Base-by-base conservation (phyloP, 2,329 filamentous ascomycete species). In the Neofusicoccum umdonicola region DNA sequence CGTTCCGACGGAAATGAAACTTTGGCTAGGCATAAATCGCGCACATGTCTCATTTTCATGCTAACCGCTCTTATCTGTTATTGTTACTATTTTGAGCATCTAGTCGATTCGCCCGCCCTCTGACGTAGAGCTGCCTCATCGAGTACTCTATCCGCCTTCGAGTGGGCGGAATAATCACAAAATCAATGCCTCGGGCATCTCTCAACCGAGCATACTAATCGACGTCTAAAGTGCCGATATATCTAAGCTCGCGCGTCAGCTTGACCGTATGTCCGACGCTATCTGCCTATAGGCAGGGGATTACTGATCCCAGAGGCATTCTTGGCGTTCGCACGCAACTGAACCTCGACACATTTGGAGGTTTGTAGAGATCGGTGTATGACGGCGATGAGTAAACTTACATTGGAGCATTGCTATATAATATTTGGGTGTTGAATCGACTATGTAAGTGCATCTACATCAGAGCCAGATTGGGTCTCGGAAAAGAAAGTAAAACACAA, bases 1-100 rank as follows among this genome's bases (percentile, higher is more conserved):
- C 42, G n/a, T 37, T 39, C 56, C 12, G 42, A 48, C 42, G 42
- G 41, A 60, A 60, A 60, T 60, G 56, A 60, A 60, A 47, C 17
- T 39, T 22, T 15, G 42, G 42, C 56, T 47, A 19, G 39, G 42
- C 54, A 60, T 60, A 47, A 60, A 47, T 47, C 56, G 56, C 56
- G 56, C 56, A 60, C 27, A 9, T 37, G 56, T 37, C 56, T 60
- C 42, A 22, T 60, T 47, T 19, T 17, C 39, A 58, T 31, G 39
- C 54, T 58, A 58, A 35, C 41, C 39, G 8, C 11, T n/a, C 27
- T 58, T 35, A 34, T 19, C 41, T 45, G 2, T 31, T 22, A 11
- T 8, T n/a, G 54, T 41, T 58, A 12, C 54, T 60, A 47, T 47
- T 19, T 60, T 60, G 15, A 60, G 56, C 17, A 22, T 17, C 9